These are phyloP conservation scores for Brettanomyces custersianus DNA, from an alignment of 805 yeast species.

Conservation along the genomic window DNA sequence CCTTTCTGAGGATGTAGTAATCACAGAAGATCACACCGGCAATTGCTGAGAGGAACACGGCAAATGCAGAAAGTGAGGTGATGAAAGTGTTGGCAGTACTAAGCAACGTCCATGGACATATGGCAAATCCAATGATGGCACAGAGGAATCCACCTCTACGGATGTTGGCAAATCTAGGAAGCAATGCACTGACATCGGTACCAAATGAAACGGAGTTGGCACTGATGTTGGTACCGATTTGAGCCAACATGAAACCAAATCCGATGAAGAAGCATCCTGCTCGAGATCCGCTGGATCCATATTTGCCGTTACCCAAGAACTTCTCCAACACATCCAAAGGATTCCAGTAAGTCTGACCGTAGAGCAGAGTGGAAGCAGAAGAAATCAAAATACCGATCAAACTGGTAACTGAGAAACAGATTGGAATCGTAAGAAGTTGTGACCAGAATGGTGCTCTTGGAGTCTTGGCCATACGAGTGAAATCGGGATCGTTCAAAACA, in stretches of 20 bases:
- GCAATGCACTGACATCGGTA: slow-evolving; percentile 59
- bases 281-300: slow-evolving; percentile 48
- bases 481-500: slow-evolving; percentile 82
- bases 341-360: slow-evolving; percentile 70
- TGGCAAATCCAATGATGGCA: slow-evolving; percentile 59
- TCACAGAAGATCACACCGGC: slow-evolving; percentile 71
- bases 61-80: slow-evolving; percentile 70
- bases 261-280: slow-evolving; percentile 76
- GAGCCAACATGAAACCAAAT: slow-evolving; percentile 64
- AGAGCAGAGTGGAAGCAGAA: slow-evolving; percentile 62
- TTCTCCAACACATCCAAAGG: slow-evolving; percentile 69
- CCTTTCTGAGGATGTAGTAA: slow-evolving; percentile 67
- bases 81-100: slow-evolving; percentile 66
- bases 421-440: slow-evolving; percentile 60
- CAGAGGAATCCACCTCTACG: slow-evolving; percentile 77
- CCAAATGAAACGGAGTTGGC: slow-evolving; percentile 67
- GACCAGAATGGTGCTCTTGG: slow-evolving; percentile 43
- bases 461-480: slow-evolving; percentile 70
- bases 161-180: slow-evolving; percentile 59
- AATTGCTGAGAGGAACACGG: slow-evolving; percentile 75
- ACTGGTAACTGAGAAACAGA: slow-evolving; percentile 72
- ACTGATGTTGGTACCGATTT: slow-evolving; percentile 69
- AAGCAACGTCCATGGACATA: slow-evolving; percentile 79
- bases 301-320: slow-evolving; percentile 37
- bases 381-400: slow-evolving; percentile 80